Conservation (phyloP, 345 rosid species). For the Eucalyptus globulus region DNA sequence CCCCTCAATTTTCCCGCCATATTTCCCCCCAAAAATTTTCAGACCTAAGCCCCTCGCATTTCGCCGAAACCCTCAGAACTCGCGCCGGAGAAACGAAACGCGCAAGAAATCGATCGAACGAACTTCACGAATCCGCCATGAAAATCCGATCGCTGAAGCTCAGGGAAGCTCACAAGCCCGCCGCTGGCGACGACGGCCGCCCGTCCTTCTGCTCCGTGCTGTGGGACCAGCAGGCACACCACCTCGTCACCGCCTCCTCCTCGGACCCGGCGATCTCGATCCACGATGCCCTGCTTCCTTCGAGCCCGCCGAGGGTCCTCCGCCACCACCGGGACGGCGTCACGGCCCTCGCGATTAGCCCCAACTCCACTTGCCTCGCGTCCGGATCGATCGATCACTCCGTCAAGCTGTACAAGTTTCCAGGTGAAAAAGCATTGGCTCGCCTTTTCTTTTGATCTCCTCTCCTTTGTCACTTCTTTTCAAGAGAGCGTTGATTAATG, state of each 20-base stretch:
- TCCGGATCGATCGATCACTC: conserved; percentile 93
- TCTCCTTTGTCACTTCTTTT: neutral
- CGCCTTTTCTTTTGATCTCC: neutral
- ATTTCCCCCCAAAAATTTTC: neutral
- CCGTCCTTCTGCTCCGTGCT: conserved; percentile 75
- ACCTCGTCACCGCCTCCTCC: conserved; percentile 83
- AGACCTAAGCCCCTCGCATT: neutral
- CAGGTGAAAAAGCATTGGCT: conserved; percentile 23
- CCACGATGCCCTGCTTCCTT: conserved; percentile 62
- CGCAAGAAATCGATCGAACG: neutral
- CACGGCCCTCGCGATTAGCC: conserved; percentile 76
- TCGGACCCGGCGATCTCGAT: conserved; percentile 63
- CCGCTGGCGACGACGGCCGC: conserved; percentile 1
- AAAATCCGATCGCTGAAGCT: conserved; percentile 73
- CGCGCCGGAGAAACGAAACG: neutral
- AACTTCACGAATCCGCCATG: conserved; percentile 21
- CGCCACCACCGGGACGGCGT: conserved; percentile 96
- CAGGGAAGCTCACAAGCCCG: conserved; percentile 66
- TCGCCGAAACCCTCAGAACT: neutral
- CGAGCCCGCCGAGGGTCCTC: conserved; percentile 47
- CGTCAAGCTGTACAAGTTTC: conserved; percentile 94
- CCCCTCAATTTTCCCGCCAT: neutral
- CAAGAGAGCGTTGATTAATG: neutral
- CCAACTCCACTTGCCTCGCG: conserved; percentile 87
- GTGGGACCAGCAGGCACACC: conserved; percentile 74